Percentiles rank a stretch among this genome's conserved stretches.
phyloP scores from a whole-genome alignment of 352 stramenopile species.

The Phytophthora constricta region DNA sequence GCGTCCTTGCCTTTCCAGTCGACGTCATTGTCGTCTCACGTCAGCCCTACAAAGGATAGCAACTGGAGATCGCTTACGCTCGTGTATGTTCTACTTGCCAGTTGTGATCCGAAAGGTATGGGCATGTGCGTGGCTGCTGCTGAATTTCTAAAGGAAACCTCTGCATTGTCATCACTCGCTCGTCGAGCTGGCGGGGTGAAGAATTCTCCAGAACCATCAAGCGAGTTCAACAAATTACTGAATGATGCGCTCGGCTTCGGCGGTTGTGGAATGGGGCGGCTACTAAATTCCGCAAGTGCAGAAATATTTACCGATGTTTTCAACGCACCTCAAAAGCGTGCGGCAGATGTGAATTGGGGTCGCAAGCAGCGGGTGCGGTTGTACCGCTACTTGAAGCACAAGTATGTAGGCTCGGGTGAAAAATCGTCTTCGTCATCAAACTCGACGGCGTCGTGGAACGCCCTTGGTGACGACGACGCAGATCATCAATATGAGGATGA shows the following conservation, averaged over 20 bases:
- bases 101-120: slow-evolving; percentile 78
- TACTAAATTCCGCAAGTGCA: slow-evolving; percentile 55
- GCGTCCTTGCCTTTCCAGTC: slow-evolving; percentile 16
- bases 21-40: slow-evolving; percentile 19
- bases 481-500: slow-evolving; percentile 48
- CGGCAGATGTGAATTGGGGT: slow-evolving; percentile 83
- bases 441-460: slow-evolving; percentile 27
- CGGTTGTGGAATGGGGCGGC: slow-evolving; percentile 70
- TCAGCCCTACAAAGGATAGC: slow-evolving; percentile 46
- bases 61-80: slow-evolving; percentile 80
- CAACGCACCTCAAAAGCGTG: slow-evolving; percentile 71
- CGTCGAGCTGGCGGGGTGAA: slow-evolving; percentile 6
- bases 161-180: slow-evolving; percentile 6
- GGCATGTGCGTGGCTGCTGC: slow-evolving; percentile 75
- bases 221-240: slow-evolving; percentile 69
- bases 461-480: slow-evolving; percentile 16
- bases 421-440: slow-evolving; percentile 36
- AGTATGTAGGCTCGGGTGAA: slow-evolving; percentile 53
- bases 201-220: background rate
- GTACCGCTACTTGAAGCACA: slow-evolving; percentile 70
- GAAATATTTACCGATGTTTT: slow-evolving; percentile 70
- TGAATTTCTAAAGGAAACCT: slow-evolving; percentile 80
- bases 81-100: slow-evolving; percentile 75
- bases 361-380: slow-evolving; percentile 57
- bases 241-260: slow-evolving; percentile 71